phyloP scores from a whole-genome alignment of 306 rosid species.

The Sicyos baderoa region DNA sequence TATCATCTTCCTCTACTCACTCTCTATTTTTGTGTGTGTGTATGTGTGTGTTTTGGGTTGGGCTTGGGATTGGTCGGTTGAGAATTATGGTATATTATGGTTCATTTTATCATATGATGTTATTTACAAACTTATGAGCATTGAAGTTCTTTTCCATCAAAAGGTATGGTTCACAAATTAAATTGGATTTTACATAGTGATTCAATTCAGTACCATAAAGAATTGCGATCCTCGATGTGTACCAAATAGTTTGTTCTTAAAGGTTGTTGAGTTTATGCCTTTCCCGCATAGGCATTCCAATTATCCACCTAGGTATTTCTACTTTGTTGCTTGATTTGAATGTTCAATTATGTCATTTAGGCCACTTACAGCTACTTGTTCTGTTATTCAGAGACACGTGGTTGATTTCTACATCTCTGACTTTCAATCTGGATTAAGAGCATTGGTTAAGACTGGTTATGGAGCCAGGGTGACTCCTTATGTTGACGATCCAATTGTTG shows the following conservation, averaged over 20 bases:
- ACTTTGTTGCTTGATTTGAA: conserved; percentile 13
- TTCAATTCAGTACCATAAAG: background rate
- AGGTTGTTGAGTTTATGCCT: background rate
- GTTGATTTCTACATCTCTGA: conserved; percentile 98
- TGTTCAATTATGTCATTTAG: background rate
- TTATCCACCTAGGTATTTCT: too few relatives aligned
- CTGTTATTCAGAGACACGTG: conserved; percentile 56
- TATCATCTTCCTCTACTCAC: background rate
- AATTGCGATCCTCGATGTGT: background rate
- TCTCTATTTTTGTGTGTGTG: background rate
- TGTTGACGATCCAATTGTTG: conserved; percentile 62
- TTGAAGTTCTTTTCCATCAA: background rate
- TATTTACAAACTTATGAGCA: background rate
- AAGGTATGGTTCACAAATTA: background rate
- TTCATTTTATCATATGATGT: background rate
- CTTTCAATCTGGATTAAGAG: conserved; percentile 97
- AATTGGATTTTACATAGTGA: background rate
- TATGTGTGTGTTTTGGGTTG: background rate
- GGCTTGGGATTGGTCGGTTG: background rate
- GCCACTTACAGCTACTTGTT: background rate
- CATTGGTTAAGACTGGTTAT: conserved; percentile 86
- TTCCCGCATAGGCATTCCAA: too few relatives aligned
- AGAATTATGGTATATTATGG: background rate
- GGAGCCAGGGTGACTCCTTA: conserved; percentile 92
- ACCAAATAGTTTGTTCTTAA: background rate